Evolutionary conservation across 352 stramenopile genomes (phyloP), one percentile per base, ranked within the genome.

Genomic region (Stephanocyclus meneghinianus): DNA sequence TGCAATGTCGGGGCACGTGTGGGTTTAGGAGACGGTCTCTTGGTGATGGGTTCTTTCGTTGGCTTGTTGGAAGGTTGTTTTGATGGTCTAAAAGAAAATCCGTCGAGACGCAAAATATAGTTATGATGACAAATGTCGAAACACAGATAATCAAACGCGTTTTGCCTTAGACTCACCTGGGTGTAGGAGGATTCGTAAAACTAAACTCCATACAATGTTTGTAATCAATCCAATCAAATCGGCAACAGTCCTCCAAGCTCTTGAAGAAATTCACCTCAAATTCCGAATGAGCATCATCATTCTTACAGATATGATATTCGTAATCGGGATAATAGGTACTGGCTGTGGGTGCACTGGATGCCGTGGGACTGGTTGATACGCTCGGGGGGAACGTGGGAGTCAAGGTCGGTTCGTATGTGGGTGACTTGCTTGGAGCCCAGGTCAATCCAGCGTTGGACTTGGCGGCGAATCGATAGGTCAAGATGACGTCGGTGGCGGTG

Each of bases 151-250:
- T 35, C 13, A 32, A 32, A 32, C 15, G 15, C 21, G 4, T 11
- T 10, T 30, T 51, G 15, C 57, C n/a, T 35, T 59, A 65, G n/a
- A 57, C 60, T 68, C 10, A 68, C 60, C 42, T 68, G 4, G 21
- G 11, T 15, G 60, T 68, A n/a, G 60, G 60, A 57, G 4, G 8
- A 40, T 40, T n/a, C 15, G 32, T 62, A 37, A 62, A 62, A 51
- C 64, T 71, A 37, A 59, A 26, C 48, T 71, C 2, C 64, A 71
- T 63, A 62, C 64, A 71, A 15, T 9, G 32, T 15, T 65, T 18
- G 50, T 32, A 59, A 48, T 83, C 32, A 26, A 83, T 74, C 76
- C 76, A 83, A 26, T 64, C 13, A 50, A 83, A 83, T 1, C 48
- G 29, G 44, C 76, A 83, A 69, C 76, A 83, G 21, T 75, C 62